These are phyloP conservation scores for Marvania coccoides DNA, from an alignment of 139 green algal species.

Conservation along the genomic window DNA sequence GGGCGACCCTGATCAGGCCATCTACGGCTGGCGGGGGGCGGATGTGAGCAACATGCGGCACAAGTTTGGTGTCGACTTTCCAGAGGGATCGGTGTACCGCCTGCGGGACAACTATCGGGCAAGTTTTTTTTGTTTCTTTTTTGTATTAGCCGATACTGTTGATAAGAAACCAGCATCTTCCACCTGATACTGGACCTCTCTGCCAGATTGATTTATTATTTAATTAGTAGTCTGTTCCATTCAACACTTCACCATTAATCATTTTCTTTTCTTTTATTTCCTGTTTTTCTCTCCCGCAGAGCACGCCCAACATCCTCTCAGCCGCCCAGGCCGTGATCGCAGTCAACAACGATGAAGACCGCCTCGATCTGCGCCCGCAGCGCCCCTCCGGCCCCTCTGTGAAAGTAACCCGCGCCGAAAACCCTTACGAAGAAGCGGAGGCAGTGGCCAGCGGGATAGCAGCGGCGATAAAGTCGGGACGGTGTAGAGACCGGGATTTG, in stretches of 20 bases:
- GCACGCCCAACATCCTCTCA: constrained; percentile 32
- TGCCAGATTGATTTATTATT: no score
- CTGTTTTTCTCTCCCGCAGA: no score
- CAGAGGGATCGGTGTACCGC: not conserved
- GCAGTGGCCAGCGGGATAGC: not conserved
- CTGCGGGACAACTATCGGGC: constrained; percentile 45
- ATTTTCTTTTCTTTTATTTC: no score
- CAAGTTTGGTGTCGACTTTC: constrained; percentile 27
- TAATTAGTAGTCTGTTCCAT: no score
- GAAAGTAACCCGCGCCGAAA: not conserved
- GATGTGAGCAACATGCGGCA: constrained; percentile 37
- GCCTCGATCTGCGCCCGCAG: not conserved
- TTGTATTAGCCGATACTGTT: no score
- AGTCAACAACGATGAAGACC: constrained; percentile 9
- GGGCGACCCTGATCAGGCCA: constrained; percentile 74
- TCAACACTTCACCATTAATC: no score
- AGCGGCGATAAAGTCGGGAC: not conserved
- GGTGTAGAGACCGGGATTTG: constrained; percentile 35
- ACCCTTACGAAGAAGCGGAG: constrained; percentile 7
- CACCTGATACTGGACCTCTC: no score
- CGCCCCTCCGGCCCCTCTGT: not conserved
- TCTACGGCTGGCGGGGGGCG: constrained; percentile 67
- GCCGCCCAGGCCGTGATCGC: constrained; percentile 22
- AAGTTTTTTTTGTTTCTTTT: no score
- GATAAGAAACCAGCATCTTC: no score